Percentiles rank a stretch among this genome's conserved stretches.
Evolutionary conservation across 2,329 filamentous ascomycete species (phyloP).

Genomic region (Tolypocladium guangdongense): DNA sequence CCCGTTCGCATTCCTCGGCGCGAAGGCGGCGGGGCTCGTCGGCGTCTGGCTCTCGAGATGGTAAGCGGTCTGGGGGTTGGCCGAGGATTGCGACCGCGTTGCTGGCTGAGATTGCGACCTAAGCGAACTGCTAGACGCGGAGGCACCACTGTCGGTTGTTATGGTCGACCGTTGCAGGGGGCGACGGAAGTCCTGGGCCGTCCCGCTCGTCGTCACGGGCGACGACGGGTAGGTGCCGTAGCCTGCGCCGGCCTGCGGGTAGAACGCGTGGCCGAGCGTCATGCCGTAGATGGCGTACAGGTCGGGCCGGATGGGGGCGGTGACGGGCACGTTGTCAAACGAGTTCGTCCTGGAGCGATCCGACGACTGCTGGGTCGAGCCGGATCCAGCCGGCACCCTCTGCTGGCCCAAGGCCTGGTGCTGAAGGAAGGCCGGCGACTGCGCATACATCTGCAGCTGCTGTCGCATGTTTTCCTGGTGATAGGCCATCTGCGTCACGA

Average conservation of each 20-base stretch:
- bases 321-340: slow-evolving; percentile 49
- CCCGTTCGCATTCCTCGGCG: slow-evolving; percentile 34
- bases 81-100: slow-evolving; percentile 30
- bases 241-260: slow-evolving; percentile 29
- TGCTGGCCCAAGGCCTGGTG: slow-evolving; percentile 23
- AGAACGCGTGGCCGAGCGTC: slow-evolving; percentile 32
- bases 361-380: slow-evolving; percentile 19
- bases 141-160: slow-evolving; percentile 35
- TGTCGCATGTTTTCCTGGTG: slow-evolving; percentile 26
- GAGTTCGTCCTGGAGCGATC: slow-evolving; percentile 51
- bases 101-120: slow-evolving; percentile 59
- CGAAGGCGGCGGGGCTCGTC: slow-evolving; percentile 23
- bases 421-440: slow-evolving; percentile 21
- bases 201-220: slow-evolving; percentile 33
- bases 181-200: slow-evolving; percentile 42
- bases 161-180: slow-evolving; percentile 43
- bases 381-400: slow-evolving; percentile 14
- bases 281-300: slow-evolving; percentile 40
- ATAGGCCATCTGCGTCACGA: slow-evolving; percentile 31
- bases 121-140: slow-evolving; percentile 41
- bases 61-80: slow-evolving; percentile 13
- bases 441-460: slow-evolving; percentile 23
- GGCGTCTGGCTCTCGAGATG: slow-evolving; percentile 20
- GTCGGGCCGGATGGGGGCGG: slow-evolving; percentile 46
- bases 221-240: slow-evolving; percentile 47